These are phyloP conservation scores for Orbilia oligospora DNA, from an alignment of 2,329 filamentous ascomycete species.

Conservation along the genomic window DNA sequence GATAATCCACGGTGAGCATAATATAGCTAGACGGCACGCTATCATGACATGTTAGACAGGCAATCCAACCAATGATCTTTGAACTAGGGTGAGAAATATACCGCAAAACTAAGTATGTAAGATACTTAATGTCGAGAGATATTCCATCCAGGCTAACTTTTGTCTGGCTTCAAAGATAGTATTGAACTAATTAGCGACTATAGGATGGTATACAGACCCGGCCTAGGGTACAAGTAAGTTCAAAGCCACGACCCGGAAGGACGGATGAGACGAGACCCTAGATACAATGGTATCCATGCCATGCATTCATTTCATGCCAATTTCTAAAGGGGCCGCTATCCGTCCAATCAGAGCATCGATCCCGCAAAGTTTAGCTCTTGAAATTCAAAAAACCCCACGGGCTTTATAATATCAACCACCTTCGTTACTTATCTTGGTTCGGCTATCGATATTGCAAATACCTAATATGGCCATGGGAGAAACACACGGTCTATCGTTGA, in stretches of 20 bases:
- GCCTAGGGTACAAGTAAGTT: not conserved
- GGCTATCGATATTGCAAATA: not conserved
- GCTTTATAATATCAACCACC: conserved; percentile 10
- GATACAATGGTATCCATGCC: conserved; percentile 13
- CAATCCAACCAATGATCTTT: conserved; percentile 11
- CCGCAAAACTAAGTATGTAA: conserved; percentile 26
- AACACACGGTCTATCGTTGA: not conserved
- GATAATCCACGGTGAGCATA: conserved; percentile 9
- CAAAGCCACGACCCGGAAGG: conserved; percentile 5
- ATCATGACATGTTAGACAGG: conserved; percentile 36
- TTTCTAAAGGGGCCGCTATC: conserved; percentile 13
- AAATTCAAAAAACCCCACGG: conserved; percentile 24
- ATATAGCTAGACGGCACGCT: conserved; percentile 27
- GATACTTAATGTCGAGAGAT: not conserved
- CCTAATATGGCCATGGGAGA: not conserved
- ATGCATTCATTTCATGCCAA: conserved; percentile 23
- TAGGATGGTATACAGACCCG: not conserved
- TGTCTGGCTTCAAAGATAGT: not conserved
- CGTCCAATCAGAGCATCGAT: conserved; percentile 14
- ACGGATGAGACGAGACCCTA: conserved; percentile 11
- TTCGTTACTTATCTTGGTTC: not conserved
- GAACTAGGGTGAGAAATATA: conserved; percentile 23
- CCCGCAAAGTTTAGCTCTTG: not conserved
- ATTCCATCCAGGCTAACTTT: conserved; percentile 39
- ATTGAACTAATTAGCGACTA: not conserved